Conservation (phyloP, 768 basidiomycete species). For the Russula lepida region DNA sequence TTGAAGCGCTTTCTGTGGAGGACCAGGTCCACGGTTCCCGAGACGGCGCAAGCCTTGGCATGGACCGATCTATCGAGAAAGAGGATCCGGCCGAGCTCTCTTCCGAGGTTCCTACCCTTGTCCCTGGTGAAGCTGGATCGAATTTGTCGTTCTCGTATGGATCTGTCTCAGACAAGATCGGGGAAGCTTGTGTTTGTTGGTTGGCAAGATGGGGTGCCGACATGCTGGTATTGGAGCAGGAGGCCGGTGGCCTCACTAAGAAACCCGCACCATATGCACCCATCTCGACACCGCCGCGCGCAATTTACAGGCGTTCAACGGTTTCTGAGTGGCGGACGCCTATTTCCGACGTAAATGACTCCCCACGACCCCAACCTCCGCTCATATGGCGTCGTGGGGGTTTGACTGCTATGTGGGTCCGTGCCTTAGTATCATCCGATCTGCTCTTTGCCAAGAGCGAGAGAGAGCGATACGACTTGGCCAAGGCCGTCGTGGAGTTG, state of each 20-base stretch:
- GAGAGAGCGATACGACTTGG: constrained; percentile 71
- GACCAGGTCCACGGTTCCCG: background rate
- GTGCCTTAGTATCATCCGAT: constrained; percentile 68
- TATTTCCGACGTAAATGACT: background rate
- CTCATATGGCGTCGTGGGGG: constrained; percentile 71
- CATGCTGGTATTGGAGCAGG: constrained; percentile 59
- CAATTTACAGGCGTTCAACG: constrained; percentile 12
- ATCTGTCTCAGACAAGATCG: constrained; percentile 84
- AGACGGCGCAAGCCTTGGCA: background rate
- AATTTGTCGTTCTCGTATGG: constrained; percentile 64
- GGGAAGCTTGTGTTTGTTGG: constrained; percentile 85
- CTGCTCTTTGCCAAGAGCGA: constrained; percentile 73
- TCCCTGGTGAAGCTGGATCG: constrained; percentile 18
- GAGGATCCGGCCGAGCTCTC: constrained; percentile 23
- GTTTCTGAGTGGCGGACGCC: constrained; percentile 6
- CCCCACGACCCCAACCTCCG: constrained; percentile 30
- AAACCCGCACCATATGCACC: background rate
- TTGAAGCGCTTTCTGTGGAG: constrained; percentile 5
- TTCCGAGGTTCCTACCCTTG: constrained; percentile 24
- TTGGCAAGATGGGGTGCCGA: constrained; percentile 79
- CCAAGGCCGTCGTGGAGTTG: constrained; percentile 66
- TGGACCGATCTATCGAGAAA: constrained; percentile 18
- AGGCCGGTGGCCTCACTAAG: constrained; percentile 16
- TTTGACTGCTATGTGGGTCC: constrained; percentile 62
- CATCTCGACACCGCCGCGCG: background rate